These are phyloP conservation scores for Alternaria atra DNA, from an alignment of 2,329 filamentous ascomycete species.

Conservation along the genomic window DNA sequence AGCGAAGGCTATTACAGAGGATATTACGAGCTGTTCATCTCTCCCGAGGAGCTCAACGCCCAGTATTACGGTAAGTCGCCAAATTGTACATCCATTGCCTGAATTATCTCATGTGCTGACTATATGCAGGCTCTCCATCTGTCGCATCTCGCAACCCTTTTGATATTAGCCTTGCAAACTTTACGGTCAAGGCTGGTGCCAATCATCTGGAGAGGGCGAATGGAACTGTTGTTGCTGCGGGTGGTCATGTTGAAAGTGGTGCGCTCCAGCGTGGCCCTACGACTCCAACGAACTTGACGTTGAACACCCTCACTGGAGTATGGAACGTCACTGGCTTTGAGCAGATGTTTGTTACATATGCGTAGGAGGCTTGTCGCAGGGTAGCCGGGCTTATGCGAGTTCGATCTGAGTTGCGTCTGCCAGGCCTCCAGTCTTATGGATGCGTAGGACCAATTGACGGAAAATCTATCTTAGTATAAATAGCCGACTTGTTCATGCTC, in stretches of 20 bases:
- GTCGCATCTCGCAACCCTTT: constrained; percentile 67
- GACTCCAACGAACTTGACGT: constrained; percentile 44
- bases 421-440: not conserved
- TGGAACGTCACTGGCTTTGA: constrained; percentile 42
- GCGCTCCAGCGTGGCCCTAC: constrained; percentile 55
- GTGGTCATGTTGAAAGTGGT: constrained; percentile 62
- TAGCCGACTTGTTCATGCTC: not conserved
- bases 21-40: constrained; percentile 71
- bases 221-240: constrained; percentile 46
- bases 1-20: constrained; percentile 76
- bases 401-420: not conserved
- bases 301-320: constrained; percentile 38
- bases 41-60: constrained; percentile 64
- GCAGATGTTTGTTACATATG: constrained; percentile 39
- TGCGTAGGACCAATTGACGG: not conserved
- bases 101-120: not conserved
- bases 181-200: constrained; percentile 69
- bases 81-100: not conserved
- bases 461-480: not conserved
- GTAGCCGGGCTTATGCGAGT: not conserved
- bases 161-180: constrained; percentile 73
- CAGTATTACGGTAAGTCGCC: constrained; percentile 65
- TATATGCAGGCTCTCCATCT: constrained; percentile 56
- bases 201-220: constrained; percentile 62
- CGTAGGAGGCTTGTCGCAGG: constrained; percentile 27